These are phyloP conservation scores for Litchi chinensis DNA, from an alignment of 345 rosid genomes.

Conservation along the genomic window DNA sequence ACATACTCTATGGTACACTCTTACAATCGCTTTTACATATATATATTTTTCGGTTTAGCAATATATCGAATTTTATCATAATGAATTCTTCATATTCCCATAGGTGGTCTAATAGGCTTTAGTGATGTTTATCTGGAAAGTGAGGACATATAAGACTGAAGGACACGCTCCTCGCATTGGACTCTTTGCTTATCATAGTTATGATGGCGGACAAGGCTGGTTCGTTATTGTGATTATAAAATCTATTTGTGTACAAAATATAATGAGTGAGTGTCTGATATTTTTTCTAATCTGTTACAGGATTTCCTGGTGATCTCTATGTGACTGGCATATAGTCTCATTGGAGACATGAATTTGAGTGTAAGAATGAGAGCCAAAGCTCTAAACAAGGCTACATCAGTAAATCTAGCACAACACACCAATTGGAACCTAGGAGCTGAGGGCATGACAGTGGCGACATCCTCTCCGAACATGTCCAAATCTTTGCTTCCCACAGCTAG, in stretches of 20 bases:
- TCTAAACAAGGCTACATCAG: conserved; percentile 70
- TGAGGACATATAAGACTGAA: conserved; percentile 40
- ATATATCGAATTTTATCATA: neutral
- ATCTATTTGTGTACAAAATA: too few relatives aligned
- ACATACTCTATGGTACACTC: conserved; percentile 71
- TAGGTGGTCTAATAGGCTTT: conserved; percentile 82
- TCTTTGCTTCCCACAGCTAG: conserved; percentile 54
- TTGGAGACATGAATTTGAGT: conserved; percentile 37
- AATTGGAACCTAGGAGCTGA: conserved; percentile 95
- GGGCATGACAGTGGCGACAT: conserved; percentile 73
- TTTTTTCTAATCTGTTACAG: conserved; percentile 35
- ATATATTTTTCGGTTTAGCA: neutral
- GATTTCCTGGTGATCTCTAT: conserved; percentile 74
- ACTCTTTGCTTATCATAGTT: conserved; percentile 67
- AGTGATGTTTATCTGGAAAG: conserved; percentile 84
- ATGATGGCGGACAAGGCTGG: conserved; percentile 79
- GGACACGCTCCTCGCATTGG: conserved; percentile 53
- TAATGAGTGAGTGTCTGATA: neutral
- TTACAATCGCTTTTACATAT: neutral
- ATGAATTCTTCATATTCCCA: neutral
- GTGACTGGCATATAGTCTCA: conserved; percentile 46
- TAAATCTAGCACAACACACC: conserved; percentile 79
- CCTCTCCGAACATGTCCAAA: conserved; percentile 63
- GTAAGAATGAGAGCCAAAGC: conserved; percentile 79
- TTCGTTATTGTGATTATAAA: too few relatives aligned